Evolutionary conservation across 202 grass and related monocot species (phyloP).

Genomic region (Miscanthus sacchariflorus): DNA sequence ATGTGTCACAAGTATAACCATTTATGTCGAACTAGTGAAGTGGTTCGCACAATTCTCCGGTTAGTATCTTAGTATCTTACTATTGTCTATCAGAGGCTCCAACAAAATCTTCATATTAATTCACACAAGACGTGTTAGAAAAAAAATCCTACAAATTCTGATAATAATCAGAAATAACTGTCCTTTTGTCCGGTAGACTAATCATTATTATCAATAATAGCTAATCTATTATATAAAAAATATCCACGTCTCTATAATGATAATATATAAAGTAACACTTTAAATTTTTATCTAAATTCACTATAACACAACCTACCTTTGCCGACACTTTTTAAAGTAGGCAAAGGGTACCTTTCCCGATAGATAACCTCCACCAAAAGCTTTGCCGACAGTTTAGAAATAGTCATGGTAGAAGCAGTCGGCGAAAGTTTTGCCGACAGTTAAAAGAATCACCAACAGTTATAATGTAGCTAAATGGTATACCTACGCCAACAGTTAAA

Average conservation of each 20-base stretch:
- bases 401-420: no score
- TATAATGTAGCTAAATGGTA: no score
- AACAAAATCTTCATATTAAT: neutral
- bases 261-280: neutral
- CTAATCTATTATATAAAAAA: neutral
- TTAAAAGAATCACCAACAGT: no score
- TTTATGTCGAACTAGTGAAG: neutral
- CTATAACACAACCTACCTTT: no score
- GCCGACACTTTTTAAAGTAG: no score
- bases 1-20: neutral
- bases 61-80: neutral
- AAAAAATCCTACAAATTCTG: neutral
- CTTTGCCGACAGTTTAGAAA: no score
- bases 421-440: no score
- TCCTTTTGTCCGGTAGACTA: neutral
- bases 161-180: neutral
- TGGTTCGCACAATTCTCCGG: neutral
- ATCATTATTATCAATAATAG: neutral
- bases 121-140: neutral
- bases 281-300: neutral
- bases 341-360: no score
- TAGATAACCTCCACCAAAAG: no score
- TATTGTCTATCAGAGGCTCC: no score
- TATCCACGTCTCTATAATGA: neutral
- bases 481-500: no score